These are phyloP conservation scores for Leccinum rimulosum DNA, from an alignment of 768 basidiomycete species.

Conservation along the genomic window DNA sequence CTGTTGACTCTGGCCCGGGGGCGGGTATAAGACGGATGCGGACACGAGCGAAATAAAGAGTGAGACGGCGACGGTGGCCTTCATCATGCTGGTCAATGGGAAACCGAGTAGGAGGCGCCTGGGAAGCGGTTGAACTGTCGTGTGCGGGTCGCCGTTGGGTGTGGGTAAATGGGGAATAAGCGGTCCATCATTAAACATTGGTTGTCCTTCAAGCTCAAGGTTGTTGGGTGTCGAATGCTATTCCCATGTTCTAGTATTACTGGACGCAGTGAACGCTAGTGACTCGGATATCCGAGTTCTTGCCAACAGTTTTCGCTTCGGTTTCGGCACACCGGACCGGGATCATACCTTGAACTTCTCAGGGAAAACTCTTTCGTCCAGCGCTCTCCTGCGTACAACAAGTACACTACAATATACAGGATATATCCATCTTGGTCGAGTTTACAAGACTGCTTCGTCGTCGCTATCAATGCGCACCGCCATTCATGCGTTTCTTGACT, in stretches of 20 bases:
- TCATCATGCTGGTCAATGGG: neutral
- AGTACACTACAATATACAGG: neutral
- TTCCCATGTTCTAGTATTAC: too few species aligned
- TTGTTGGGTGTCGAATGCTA: neutral
- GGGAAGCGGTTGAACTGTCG: neutral
- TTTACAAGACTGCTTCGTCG: neutral
- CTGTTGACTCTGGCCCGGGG: neutral
- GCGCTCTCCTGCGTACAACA: neutral
- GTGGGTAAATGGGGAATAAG: neutral
- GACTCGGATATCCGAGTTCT: too few species aligned
- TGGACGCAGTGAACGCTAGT: too few species aligned
- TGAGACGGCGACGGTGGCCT: neutral
- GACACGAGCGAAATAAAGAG: neutral
- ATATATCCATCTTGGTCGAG: neutral
- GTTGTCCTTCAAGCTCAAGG: too few species aligned
- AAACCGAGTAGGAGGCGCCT: neutral
- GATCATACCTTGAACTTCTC: neutral
- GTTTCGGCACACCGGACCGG: neutral
- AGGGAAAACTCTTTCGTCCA: neutral
- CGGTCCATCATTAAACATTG: neutral
- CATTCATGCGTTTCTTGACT: constrained; percentile 7
- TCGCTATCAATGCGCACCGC: neutral
- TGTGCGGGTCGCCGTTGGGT: neutral
- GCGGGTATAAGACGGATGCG: neutral
- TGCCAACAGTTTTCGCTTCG: neutral